Conservation (phyloP, 164 flowering plant species). For the Tetrastigma voinierianum region DNA sequence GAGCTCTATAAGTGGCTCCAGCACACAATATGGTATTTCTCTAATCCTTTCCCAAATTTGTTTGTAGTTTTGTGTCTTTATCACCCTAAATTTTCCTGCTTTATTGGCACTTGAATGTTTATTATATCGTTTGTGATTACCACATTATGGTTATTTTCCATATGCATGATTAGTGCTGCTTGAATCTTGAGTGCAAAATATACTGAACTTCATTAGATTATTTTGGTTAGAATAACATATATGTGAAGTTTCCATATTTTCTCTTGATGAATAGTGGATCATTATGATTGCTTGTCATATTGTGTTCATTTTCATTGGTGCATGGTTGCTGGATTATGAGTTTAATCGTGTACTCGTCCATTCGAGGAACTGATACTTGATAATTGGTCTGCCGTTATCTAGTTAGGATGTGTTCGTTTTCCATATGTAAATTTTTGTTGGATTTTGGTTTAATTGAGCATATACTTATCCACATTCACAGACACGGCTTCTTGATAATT, state of each 20-base stretch:
- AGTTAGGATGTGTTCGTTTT: neutral
- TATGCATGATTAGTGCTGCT: no score
- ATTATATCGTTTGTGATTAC: neutral
- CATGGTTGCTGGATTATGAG: neutral
- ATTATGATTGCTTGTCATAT: neutral
- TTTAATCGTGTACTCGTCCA: neutral
- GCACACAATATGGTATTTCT: slow-evolving; percentile 39
- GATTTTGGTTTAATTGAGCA: neutral
- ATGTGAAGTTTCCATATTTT: no score
- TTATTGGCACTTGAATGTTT: no score
- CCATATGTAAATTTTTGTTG: neutral
- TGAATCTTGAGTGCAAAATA: no score
- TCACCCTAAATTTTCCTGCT: neutral
- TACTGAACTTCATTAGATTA: no score
- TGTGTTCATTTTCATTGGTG: neutral
- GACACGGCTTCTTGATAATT: neutral
- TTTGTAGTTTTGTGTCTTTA: neutral
- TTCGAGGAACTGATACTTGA: no score
- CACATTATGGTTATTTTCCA: no score
- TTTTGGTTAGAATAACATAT: no score
- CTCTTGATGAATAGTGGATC: no score
- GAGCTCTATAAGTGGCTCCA: slow-evolving; percentile 35
- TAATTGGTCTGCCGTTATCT: neutral
- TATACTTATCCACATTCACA: no score
- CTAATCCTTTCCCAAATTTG: neutral